phyloP scores from a whole-genome alignment of 768 basidiomycete species.

The Coprinellus micaceus region DNA sequence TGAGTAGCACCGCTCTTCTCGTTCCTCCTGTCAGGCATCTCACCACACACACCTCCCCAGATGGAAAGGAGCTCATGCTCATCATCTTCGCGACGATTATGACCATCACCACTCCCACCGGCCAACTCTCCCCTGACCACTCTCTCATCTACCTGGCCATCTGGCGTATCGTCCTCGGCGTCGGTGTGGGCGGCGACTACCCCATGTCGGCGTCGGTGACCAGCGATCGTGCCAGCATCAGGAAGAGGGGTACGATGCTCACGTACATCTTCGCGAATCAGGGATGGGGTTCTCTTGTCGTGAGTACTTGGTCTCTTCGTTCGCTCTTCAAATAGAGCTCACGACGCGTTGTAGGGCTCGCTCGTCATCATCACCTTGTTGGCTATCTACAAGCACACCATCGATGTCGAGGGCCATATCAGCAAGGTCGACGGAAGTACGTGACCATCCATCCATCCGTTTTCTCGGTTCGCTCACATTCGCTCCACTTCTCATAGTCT shows the following conservation, averaged over 20 bases:
- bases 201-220: slow-evolving; percentile 72
- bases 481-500: slow-evolving; percentile 35
- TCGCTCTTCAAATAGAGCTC: too few species aligned
- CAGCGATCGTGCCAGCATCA: slow-evolving; percentile 60
- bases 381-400: slow-evolving; percentile 56
- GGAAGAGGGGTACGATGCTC: slow-evolving; percentile 64
- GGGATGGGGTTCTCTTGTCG: slow-evolving; percentile 68
- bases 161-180: slow-evolving; percentile 70
- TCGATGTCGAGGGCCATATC: slow-evolving; percentile 54
- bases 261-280: slow-evolving; percentile 74
- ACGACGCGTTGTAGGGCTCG: slow-evolving; percentile 32
- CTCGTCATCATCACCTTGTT: slow-evolving; percentile 63
- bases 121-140: slow-evolving; percentile 46
- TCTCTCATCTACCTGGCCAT: slow-evolving; percentile 60
- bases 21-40: background rate
- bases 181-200: slow-evolving; percentile 80
- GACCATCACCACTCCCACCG: slow-evolving; percentile 62
- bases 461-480: background rate
- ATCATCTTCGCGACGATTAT: slow-evolving; percentile 78
- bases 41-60: background rate
- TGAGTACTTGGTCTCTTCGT: too few species aligned
- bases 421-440: slow-evolving; percentile 71
- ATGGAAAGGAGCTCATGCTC: slow-evolving; percentile 77
- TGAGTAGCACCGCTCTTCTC: too few species aligned
- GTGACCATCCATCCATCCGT: slow-evolving; percentile 16